Evolutionary conservation across 495 filamentous ascomycete genomes (phyloP).

Genomic region (Neurospora discreta): DNA sequence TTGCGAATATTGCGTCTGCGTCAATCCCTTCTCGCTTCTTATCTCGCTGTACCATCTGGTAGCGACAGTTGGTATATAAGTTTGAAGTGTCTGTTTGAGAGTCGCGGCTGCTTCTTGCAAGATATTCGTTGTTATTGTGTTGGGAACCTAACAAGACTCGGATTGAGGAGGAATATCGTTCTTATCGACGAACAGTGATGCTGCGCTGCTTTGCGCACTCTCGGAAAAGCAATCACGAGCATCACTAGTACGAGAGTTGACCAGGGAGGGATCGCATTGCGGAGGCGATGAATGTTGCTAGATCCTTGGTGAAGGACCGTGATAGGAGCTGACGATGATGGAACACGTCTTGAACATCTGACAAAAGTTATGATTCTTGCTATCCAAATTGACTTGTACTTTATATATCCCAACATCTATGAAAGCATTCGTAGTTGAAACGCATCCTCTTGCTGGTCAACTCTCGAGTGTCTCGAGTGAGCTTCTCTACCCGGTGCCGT

Average conservation of each 20-base stretch:
- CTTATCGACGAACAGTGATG: not conserved
- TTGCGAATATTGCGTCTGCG: not conserved
- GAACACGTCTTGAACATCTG: not conserved
- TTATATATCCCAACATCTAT: not conserved
- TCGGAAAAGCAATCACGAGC: not conserved
- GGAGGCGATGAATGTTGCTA: not conserved
- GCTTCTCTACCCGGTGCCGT: not conserved
- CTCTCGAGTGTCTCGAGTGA: not conserved
- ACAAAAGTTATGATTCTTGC: not conserved
- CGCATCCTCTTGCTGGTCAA: not conserved
- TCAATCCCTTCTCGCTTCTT: not conserved
- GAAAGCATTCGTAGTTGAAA: not conserved
- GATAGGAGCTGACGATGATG: not conserved
- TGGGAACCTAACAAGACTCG: not conserved
- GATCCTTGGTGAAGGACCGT: not conserved
- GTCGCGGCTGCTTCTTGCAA: not conserved
- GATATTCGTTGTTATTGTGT: not conserved
- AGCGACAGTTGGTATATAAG: not conserved
- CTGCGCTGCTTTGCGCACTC: not conserved
- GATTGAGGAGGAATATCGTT: not conserved
- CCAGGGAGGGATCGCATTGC: not conserved
- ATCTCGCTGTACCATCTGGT: not conserved
- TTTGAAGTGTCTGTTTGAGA: not conserved
- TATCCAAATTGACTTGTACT: not conserved
- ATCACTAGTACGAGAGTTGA: not conserved